Percentiles rank a stretch among this genome's conserved stretches.
Evolutionary conservation across 805 yeast genomes (phyloP).

Genomic region (Komagataella phaffii): DNA sequence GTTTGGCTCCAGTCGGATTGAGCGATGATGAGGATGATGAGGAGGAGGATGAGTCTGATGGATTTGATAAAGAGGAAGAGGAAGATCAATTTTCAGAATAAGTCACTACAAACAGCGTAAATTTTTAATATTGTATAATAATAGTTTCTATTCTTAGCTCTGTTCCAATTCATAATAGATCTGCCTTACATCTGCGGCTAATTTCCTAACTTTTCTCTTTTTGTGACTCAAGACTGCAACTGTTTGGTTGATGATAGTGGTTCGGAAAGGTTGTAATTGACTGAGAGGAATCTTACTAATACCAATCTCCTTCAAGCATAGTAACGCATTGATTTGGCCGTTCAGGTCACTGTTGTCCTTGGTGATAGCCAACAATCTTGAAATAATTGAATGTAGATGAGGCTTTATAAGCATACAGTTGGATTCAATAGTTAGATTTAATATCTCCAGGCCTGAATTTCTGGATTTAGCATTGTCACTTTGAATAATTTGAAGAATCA

Average conservation of each 20-base stretch:
- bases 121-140: background rate
- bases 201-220: slow-evolving; percentile 60
- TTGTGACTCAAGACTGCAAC: slow-evolving; percentile 53
- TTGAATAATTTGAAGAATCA: slow-evolving; percentile 49
- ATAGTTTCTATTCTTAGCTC: background rate
- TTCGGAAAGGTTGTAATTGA: slow-evolving; percentile 37
- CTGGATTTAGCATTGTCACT: slow-evolving; percentile 9
- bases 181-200: slow-evolving; percentile 74
- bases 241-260: slow-evolving; percentile 31
- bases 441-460: slow-evolving; percentile 12
- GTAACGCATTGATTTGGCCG: slow-evolving; percentile 44
- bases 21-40: slow-evolving; percentile 30
- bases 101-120: background rate
- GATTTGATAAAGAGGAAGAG: background rate
- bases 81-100: background rate
- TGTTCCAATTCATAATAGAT: slow-evolving; percentile 42
- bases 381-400: slow-evolving; percentile 45
- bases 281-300: slow-evolving; percentile 22
- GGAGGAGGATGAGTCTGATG: background rate
- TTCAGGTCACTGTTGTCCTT: slow-evolving; percentile 14
- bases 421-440: slow-evolving; percentile 30
- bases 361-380: slow-evolving; percentile 30
- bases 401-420: slow-evolving; percentile 35
- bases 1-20: slow-evolving; percentile 70
- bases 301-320: slow-evolving; percentile 39